Base-by-base conservation (phyloP, 2,329 filamentous ascomycete species). In the Colletotrichum nymphaeae region DNA sequence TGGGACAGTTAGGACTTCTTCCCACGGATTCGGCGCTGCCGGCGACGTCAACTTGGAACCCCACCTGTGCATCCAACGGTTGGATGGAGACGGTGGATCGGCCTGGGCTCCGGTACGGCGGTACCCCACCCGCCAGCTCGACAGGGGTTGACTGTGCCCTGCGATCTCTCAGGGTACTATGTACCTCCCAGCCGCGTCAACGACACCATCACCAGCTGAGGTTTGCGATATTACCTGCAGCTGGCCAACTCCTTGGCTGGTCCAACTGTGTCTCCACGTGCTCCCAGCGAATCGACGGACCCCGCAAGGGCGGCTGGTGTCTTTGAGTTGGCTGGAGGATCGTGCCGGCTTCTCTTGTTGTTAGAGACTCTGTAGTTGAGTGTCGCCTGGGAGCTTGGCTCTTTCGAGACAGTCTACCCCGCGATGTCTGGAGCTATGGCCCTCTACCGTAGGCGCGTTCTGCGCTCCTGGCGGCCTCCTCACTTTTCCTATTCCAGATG, bases 111-210 rank as follows among this genome's bases (percentile, higher is more conserved):
- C 62, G 49, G 24, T 52, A 63, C 59, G 16, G 37, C 16, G 19
- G 59, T 14, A n/a, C n/a, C 49, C 49, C 49, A 64, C 62, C 62
- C 52, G 12, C 49, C 60, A 64, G 63, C 63, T 64, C 19, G 63
- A 56, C 63, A 64, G 60, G 60, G 35, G 28, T 16, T 55, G 9
- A 11, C 26, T 64, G 30, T 30, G 49, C 62, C 16, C 22, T 64
- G 49, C 49, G 49, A 16, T 22, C 22, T 53, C 32, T 55, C 35
- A 30, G 19, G 24, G 28, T 55, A 42, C 37, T 42, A 32, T 11
- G 16, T 14, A 16, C 37, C 37, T 42, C 14, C 37, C 16, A 42
- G 14, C 37, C 7, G 37, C 14, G 37, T 7, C 37, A 42, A 42
- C 37, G 16, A 42, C 37, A 35, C 60, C 28, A 53, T 52, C 60